Percentiles rank a stretch among this genome's conserved stretches.
Conservation (phyloP, 2,329 filamentous ascomycete species). For the Talaromyces marneffei region DNA sequence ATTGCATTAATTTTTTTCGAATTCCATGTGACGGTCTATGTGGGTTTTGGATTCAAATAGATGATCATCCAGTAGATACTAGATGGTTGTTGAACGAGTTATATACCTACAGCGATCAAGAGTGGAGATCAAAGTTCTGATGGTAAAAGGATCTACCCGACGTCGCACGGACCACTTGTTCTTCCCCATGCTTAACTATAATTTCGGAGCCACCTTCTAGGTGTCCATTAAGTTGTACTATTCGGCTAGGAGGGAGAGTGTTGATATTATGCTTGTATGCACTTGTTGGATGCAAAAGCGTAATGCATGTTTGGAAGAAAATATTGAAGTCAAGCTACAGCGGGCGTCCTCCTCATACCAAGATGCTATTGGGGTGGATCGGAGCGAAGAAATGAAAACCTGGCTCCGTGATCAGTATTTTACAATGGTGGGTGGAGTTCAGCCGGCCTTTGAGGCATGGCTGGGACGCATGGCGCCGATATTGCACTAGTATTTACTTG, state of each 20-base stretch:
- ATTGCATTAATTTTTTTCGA: no score
- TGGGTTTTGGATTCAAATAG: no score
- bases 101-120: not conserved
- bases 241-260: no score
- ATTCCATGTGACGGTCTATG: no score
- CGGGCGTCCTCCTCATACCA: not conserved
- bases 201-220: not conserved
- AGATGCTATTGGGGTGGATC: not conserved
- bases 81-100: not conserved
- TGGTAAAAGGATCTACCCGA: not conserved
- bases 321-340: not conserved
- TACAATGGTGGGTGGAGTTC: not conserved
- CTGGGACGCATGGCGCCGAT: not conserved
- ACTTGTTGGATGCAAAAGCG: not conserved
- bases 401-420: not conserved
- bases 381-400: not conserved
- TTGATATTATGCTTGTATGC: not conserved
- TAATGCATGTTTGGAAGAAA: not conserved
- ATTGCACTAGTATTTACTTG: not conserved
- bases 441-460: slow-evolving; percentile 1
- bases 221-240: no score
- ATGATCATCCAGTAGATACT: not conserved
- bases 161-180: not conserved
- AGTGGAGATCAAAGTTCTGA: not conserved
- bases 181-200: not conserved